Conservation (phyloP, 2,329 filamentous ascomycete genomes). For the Aureobasidium sp. region DNA sequence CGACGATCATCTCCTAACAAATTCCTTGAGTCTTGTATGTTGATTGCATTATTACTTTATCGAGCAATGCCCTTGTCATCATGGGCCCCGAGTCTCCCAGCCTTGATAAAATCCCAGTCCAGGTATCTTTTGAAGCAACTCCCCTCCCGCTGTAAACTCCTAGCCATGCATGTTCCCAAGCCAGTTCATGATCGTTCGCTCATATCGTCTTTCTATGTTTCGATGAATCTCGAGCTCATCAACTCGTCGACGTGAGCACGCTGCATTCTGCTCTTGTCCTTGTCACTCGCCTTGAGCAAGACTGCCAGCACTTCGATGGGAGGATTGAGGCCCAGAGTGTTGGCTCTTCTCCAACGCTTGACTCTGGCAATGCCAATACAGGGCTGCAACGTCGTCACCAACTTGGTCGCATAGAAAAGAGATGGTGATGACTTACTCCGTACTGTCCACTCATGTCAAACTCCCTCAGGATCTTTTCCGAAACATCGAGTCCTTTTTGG, state of each 20-base stretch:
- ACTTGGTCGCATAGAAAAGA: too few relatives aligned
- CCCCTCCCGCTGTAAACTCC: not conserved
- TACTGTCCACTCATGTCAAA: slow-evolving; percentile 91
- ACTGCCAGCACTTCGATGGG: slow-evolving; percentile 88
- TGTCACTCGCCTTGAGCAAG: slow-evolving; percentile 62
- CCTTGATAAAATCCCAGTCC: not conserved
- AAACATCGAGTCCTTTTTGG: slow-evolving; percentile 61
- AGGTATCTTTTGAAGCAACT: not conserved
- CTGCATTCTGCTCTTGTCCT: slow-evolving; percentile 49
- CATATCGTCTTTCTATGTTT: slow-evolving; percentile 24
- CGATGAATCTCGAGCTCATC: slow-evolving; percentile 44
- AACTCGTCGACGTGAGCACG: slow-evolving; percentile 68
- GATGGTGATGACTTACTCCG: slow-evolving; percentile 58
- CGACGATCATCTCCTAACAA: not conserved
- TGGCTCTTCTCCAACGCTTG: slow-evolving; percentile 82
- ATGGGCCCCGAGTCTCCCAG: not conserved
- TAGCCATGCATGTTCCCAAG: not conserved
- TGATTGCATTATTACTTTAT: not conserved
- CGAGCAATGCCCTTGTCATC: not conserved
- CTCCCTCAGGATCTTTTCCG: slow-evolving; percentile 83
- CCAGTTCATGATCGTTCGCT: not conserved
- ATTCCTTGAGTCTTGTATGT: not conserved
- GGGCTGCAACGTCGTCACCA: slow-evolving; percentile 50
- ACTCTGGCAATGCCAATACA: slow-evolving; percentile 77
- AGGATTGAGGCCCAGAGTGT: slow-evolving; percentile 74